Base-by-base conservation (phyloP, 2,329 filamentous ascomycete species). In the Orbilia javanica region DNA sequence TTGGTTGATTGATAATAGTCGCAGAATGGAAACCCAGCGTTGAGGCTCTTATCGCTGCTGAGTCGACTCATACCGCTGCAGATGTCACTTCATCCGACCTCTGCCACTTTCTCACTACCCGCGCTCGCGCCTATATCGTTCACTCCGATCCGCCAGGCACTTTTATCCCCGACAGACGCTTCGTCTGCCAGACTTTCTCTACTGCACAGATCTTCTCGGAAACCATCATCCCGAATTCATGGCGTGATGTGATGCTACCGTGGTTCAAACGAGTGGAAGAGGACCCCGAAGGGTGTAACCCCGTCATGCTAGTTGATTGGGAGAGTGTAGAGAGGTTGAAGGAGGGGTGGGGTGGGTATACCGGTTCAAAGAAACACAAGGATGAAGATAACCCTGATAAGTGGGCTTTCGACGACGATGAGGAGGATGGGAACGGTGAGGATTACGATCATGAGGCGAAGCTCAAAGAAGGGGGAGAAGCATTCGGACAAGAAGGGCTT, bases 161-260 rank as follows among this genome's bases (percentile, higher is more conserved):
- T 18, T 80, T 79, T 18, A 77, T 81, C 46, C 79, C 80, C 27
- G 80, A 81, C 34, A 78, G 69, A 55, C 76, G 80, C 13, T 81
- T 79, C 71, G 69, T 79, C 42, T 80, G 79, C 27, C 80, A 80
- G 27, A 80, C 80, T 11, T 81, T 80, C 64, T 79, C 80, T 20
- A 74, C 79, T 0, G 72, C 74, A 50, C 65, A 79, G 67, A 63
- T 66, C 5, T 57, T 48, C 63, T 67, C 67, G 7, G 74, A 79
- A 42, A 73, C 46, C 5, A 73, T 79, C 46, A 69, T 79, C 18
- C 74, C 74, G 15, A 68, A 53, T 4, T 10, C 52, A 4, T 73
- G 68, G 74, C 31, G 64, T 22, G 48, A 52, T 10, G 25, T 79
- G 0, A 73, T 79, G 74, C 25, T 79, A 13, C 67, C 67, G 20